These are phyloP conservation scores for Talaromyces rugulosus DNA, from an alignment of 2,329 filamentous ascomycete species.

Conservation along the genomic window DNA sequence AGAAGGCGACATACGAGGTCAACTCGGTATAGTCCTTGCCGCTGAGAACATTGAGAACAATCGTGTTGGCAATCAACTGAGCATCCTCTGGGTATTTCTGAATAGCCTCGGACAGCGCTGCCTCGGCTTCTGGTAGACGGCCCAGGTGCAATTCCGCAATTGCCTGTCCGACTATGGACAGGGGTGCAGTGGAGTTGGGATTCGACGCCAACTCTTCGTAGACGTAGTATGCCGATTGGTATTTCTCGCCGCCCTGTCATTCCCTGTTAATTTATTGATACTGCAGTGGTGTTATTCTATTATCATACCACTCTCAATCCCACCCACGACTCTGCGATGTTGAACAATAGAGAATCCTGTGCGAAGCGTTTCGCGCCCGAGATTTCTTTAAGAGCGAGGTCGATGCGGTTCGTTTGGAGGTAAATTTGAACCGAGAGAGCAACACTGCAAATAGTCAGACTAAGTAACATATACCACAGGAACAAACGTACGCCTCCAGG, in stretches of 20 bases:
- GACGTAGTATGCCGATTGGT: conserved; percentile 95
- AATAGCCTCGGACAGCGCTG: conserved; percentile 75
- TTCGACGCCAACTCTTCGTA: conserved; percentile 93
- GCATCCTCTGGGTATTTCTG: conserved; percentile 67
- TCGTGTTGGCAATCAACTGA: conserved; percentile 74
- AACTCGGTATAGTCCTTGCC: conserved; percentile 67
- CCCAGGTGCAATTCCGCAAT: conserved; percentile 89
- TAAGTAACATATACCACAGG: not conserved
- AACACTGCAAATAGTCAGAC: conserved; percentile 49
- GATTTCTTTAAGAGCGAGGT: conserved; percentile 88
- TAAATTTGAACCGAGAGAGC: conserved; percentile 89
- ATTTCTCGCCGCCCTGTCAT: conserved; percentile 80
- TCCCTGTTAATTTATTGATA: not conserved
- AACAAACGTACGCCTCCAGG: conserved; percentile 62
- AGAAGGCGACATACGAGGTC: conserved; percentile 49
- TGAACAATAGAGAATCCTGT: conserved; percentile 89
- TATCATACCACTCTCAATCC: conserved; percentile 72
- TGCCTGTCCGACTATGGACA: conserved; percentile 79
- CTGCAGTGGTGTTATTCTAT: not conserved
- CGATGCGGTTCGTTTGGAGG: conserved; percentile 83
- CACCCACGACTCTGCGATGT: conserved; percentile 93
- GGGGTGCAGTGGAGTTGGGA: conserved; percentile 70
- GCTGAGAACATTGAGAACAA: conserved; percentile 72
- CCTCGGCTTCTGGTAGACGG: conserved; percentile 81
- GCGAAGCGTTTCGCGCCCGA: conserved; percentile 84